A percentile compares a stretch with the other conserved stretches of the same genome.
Evolutionary conservation across 441 rosid species (phyloP).

Genomic region (Bruguiera hainesii): DNA sequence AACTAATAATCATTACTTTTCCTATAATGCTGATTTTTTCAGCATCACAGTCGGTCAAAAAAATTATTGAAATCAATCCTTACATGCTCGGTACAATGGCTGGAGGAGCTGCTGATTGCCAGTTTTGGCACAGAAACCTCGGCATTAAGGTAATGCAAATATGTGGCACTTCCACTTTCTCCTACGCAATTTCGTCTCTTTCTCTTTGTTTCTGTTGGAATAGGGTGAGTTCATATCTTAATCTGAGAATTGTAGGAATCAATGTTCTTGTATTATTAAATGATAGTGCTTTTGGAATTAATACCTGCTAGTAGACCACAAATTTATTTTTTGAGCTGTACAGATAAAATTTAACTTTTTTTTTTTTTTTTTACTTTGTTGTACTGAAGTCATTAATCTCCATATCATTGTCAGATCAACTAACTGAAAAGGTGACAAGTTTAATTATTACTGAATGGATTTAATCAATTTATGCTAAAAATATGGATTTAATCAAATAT

Average conservation of each 20-base stretch:
- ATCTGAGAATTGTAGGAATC: background rate
- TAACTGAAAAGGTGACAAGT: no score
- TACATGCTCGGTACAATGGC: slow-evolving; percentile 99
- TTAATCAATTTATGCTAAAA: no score
- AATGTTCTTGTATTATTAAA: background rate
- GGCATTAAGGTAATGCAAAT: slow-evolving; percentile 74
- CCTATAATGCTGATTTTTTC: slow-evolving; percentile 10
- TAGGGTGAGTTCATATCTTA: background rate
- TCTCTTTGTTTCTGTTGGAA: background rate
- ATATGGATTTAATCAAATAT: background rate
- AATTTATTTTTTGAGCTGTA: background rate
- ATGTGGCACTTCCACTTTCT: background rate
- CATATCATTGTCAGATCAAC: no score
- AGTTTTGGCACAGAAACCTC: slow-evolving; percentile 98
- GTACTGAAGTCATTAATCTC: no score
- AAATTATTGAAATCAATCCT: slow-evolving; percentile 97
- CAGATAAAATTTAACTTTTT: no score
- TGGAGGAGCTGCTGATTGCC: slow-evolving; percentile 99
- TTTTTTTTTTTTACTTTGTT: no score
- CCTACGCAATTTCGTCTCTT: background rate
- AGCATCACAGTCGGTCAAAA: slow-evolving; percentile 99
- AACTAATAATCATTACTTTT: no score
- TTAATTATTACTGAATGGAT: no score
- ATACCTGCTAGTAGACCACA: background rate
- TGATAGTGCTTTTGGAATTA: no score